Conservation (phyloP, 2,329 filamentous ascomycete species). For the Fusarium sp. region DNA sequence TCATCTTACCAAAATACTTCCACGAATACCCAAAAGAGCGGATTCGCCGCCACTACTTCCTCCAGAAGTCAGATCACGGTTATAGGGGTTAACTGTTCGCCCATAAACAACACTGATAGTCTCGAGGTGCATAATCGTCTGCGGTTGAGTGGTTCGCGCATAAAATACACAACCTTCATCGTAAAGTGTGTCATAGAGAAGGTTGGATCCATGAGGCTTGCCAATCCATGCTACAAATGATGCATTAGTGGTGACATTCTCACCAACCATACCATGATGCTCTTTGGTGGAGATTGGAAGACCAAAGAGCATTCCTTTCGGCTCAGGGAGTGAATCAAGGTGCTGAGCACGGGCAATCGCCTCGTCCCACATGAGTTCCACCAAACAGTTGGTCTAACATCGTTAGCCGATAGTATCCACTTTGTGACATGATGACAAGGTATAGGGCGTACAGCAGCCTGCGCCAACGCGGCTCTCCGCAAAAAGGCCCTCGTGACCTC, state of each 20-base stretch:
- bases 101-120: conserved; percentile 73
- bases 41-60: conserved; percentile 72
- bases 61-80: conserved; percentile 69
- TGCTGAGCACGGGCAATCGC: conserved; percentile 49
- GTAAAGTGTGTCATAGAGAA: conserved; percentile 47
- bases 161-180: conserved; percentile 53
- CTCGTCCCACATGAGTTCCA: conserved; percentile 51
- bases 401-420: neutral
- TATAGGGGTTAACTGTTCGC: conserved; percentile 72
- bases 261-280: conserved; percentile 51
- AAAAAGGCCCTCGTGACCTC: conserved; percentile 45
- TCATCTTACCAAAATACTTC: conserved; percentile 51
- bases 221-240: conserved; percentile 49
- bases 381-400: conserved; percentile 48
- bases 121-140: conserved; percentile 67
- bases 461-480: conserved; percentile 42
- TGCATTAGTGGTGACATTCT: conserved; percentile 43
- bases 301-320: conserved; percentile 49
- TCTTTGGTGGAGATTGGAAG: conserved; percentile 52
- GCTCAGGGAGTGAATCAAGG: conserved; percentile 50
- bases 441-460: conserved; percentile 35
- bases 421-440: too few relatives aligned
- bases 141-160: conserved; percentile 77
- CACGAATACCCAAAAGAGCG: conserved; percentile 55
- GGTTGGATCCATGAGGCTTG: conserved; percentile 48